Base-by-base conservation (phyloP, 1,284 basidiomycete species). In the Apiotrichum mycotoxinovorans region DNA sequence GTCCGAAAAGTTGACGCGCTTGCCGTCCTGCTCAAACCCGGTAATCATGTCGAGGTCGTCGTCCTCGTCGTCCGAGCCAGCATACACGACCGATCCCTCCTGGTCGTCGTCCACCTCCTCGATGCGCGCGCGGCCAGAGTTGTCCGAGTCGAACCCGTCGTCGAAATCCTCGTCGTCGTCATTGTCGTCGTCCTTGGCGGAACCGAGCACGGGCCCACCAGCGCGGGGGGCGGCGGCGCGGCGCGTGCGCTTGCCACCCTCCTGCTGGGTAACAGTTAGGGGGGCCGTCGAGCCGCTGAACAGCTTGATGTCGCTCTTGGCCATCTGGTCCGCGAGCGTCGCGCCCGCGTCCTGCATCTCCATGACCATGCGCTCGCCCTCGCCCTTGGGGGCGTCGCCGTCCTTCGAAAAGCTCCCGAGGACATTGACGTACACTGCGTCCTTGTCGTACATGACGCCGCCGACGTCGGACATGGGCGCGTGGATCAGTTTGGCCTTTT, bases 401-500 rank as follows among this genome's bases (percentile, higher is more conserved):
- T 78, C 73, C 56, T 87, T 82, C 5, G 90, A 87, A 69, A 98
- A 98, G 70, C 83, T 93, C 1, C 96, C 96, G 4, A 91, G 90
- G 3, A 98, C 94, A 70, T 97, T 98, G 66, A 99, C 89, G 81
- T 91, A 99, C 2, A 98, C 94, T 0, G 94, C 92, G 70, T 98
- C 96, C 76, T 98, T 98, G 80, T 99, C 96, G 71, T 96, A 98
- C 79, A 91, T 87, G 60, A 99, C 86, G 10, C 95, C 96, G 22
- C 95, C 95, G 2, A 98, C 88, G 70, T 97, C 95, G 73, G 91
- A 95, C 95, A 98, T 98, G 1, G 96, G 96, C 9, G 96, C 96
- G 75, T 98, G 92, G 9, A 98, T 87, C 4, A 97, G 79, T 74
- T 91, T 96, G 73, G 89, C 90, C 81, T 96, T 96, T 76, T 98